Conservation (phyloP, 2,329 filamentous ascomycete species). For the Arthroderma sp. region DNA sequence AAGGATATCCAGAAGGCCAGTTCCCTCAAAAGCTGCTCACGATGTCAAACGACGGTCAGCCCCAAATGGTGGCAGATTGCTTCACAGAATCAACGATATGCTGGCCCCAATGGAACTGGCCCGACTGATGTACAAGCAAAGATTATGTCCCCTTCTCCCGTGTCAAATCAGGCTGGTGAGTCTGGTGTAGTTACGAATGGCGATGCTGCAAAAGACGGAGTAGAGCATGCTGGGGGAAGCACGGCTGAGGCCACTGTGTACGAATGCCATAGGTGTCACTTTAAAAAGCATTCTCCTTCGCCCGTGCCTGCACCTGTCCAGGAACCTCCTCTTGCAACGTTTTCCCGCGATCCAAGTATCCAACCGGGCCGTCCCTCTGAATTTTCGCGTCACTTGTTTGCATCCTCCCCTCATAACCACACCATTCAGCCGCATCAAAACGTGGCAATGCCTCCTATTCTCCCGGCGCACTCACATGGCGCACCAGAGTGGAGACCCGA, state of each 20-base stretch:
- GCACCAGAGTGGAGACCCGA: constrained; percentile 21
- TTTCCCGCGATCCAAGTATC: constrained; percentile 21
- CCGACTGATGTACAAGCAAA: background rate
- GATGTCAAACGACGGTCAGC: constrained; percentile 28
- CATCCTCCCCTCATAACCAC: constrained; percentile 14
- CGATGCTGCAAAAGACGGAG: background rate
- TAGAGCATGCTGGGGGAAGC: too few species aligned
- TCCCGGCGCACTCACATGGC: constrained; percentile 15
- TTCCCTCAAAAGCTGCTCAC: constrained; percentile 23
- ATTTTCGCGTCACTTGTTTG: constrained; percentile 19
- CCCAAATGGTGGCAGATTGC: constrained; percentile 45
- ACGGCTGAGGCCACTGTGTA: constrained; percentile 25
- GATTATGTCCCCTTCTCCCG: background rate
- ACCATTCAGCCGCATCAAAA: constrained; percentile 4
- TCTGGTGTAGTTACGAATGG: background rate
- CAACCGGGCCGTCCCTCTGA: constrained; percentile 21
- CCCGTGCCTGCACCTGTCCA: constrained; percentile 16
- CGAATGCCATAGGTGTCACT: constrained; percentile 63
- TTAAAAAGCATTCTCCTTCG: constrained; percentile 29
- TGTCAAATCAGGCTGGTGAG: background rate
- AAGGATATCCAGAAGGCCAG: background rate
- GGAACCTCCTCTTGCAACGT: constrained; percentile 24
- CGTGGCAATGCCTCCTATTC: constrained; percentile 14
- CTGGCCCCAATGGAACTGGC: background rate
- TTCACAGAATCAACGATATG: constrained; percentile 3